phyloP scores from a whole-genome alignment of 495 filamentous ascomycete genomes.

The Penicillium canescens region DNA sequence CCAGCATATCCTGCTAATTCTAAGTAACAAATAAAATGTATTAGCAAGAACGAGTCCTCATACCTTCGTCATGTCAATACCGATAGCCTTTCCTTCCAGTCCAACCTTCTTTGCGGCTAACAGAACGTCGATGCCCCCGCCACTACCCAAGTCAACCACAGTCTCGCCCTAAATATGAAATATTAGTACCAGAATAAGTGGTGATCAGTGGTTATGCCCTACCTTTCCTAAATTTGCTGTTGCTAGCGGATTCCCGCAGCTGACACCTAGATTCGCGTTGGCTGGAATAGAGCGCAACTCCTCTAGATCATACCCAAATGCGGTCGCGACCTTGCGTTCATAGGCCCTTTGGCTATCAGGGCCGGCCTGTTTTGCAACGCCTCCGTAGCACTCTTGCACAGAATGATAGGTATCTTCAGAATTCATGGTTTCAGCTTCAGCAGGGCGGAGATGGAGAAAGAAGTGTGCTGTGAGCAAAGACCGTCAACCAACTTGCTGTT shows the following conservation, averaged over 20 bases:
- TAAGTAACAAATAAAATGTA: not conserved
- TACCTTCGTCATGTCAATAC: constrained; percentile 68
- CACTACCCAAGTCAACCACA: constrained; percentile 62
- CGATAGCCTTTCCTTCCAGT: constrained; percentile 52
- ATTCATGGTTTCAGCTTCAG: not conserved
- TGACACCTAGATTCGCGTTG: constrained; percentile 62
- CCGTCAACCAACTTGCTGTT: no score
- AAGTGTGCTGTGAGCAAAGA: no score
- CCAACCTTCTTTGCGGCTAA: constrained; percentile 60
- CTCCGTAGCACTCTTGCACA: constrained; percentile 18
- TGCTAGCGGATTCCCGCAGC: constrained; percentile 66
- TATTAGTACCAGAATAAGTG: not conserved
- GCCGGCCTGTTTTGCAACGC: constrained; percentile 5
- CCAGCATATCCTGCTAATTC: constrained; percentile 56
- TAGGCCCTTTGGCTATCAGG: constrained; percentile 10
- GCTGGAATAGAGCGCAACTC: constrained; percentile 57
- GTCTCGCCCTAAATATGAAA: constrained; percentile 53
- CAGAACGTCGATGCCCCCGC: constrained; percentile 66
- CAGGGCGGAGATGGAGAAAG: no score
- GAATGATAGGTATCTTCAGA: constrained; percentile 9
- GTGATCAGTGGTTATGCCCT: not conserved
- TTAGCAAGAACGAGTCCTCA: not conserved
- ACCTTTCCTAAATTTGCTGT: constrained; percentile 54
- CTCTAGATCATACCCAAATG: constrained; percentile 60
- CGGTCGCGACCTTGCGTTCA: constrained; percentile 49